Conservation (phyloP, 2,329 filamentous ascomycete species). For the Fusarium concolor region DNA sequence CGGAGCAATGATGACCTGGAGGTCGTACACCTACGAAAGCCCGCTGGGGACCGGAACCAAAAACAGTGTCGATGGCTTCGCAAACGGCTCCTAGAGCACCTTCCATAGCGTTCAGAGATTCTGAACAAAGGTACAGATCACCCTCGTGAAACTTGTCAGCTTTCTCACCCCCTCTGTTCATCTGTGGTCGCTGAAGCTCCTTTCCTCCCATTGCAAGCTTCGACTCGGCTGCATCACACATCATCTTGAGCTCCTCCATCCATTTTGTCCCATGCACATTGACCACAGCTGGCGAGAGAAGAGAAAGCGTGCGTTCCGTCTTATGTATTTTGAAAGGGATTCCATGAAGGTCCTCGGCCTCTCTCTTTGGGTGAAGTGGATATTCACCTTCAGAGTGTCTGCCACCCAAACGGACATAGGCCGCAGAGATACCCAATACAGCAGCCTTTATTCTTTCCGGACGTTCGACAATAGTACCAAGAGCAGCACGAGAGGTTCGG, state of each 20-base stretch:
- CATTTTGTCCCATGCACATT: constrained; percentile 91
- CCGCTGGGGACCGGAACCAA: constrained; percentile 73
- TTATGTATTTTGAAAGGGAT: constrained; percentile 88
- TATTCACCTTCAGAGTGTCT: constrained; percentile 78
- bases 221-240: constrained; percentile 84
- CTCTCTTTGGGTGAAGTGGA: constrained; percentile 72
- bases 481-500: constrained; percentile 75
- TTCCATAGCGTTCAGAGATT: constrained; percentile 88
- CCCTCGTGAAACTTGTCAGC: constrained; percentile 80
- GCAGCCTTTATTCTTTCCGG: constrained; percentile 90
- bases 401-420: constrained; percentile 90
- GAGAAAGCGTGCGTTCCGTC: constrained; percentile 75
- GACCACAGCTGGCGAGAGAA: constrained; percentile 82
- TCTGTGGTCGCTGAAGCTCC: constrained; percentile 78
- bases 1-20: constrained; percentile 95
- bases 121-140: constrained; percentile 89
- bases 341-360: constrained; percentile 64
- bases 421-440: constrained; percentile 83
- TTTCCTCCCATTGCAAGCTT: constrained; percentile 82
- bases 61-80: constrained; percentile 90
- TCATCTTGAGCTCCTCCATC: constrained; percentile 90
- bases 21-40: constrained; percentile 94
- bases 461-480: constrained; percentile 89
- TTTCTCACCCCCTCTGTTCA: constrained; percentile 63
- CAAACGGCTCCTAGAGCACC: constrained; percentile 92